Evolutionary conservation across 2,329 filamentous ascomycete species (phyloP).

Genomic region (Stemphylium beticola): DNA sequence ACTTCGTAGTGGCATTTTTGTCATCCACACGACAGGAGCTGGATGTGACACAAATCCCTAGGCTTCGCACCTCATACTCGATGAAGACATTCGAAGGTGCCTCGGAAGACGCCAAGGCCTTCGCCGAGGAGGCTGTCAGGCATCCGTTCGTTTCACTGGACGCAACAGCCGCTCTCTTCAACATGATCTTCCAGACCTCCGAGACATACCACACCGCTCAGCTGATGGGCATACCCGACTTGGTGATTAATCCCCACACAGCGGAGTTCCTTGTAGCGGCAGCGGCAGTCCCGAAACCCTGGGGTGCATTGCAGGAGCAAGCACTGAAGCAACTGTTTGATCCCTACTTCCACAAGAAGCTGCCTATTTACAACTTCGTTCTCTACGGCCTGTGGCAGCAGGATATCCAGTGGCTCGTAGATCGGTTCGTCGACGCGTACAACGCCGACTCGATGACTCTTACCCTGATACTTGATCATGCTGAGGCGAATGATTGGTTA

Average conservation of each 20-base stretch:
- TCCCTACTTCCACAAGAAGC: constrained; percentile 79
- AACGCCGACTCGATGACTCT: constrained; percentile 72
- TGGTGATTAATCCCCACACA: constrained; percentile 72
- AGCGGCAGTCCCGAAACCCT: constrained; percentile 77
- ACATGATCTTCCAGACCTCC: constrained; percentile 65
- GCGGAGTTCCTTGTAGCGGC: constrained; percentile 81
- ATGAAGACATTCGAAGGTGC: constrained; percentile 67
- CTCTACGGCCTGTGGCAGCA: constrained; percentile 91
- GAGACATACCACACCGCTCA: constrained; percentile 63
- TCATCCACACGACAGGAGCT: constrained; percentile 76
- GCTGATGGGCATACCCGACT: constrained; percentile 63
- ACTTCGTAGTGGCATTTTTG: constrained; percentile 89
- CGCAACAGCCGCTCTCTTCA: constrained; percentile 73
- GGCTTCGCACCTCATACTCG: constrained; percentile 78
- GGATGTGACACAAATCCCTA: constrained; percentile 84
- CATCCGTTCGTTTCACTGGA: constrained; percentile 89
- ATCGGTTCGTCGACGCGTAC: constrained; percentile 78
- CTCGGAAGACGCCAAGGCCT: constrained; percentile 64
- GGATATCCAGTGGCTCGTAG: constrained; percentile 84
- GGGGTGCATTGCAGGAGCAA: constrained; percentile 75
- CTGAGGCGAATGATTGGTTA: constrained; percentile 81
- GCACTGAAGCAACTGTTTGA: constrained; percentile 80
- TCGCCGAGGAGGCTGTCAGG: constrained; percentile 72
- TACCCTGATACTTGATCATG: constrained; percentile 76
- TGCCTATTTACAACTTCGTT: constrained; percentile 83